Conservation (phyloP, 345 rosid genomes). For the Stellera chamaejasme region DNA sequence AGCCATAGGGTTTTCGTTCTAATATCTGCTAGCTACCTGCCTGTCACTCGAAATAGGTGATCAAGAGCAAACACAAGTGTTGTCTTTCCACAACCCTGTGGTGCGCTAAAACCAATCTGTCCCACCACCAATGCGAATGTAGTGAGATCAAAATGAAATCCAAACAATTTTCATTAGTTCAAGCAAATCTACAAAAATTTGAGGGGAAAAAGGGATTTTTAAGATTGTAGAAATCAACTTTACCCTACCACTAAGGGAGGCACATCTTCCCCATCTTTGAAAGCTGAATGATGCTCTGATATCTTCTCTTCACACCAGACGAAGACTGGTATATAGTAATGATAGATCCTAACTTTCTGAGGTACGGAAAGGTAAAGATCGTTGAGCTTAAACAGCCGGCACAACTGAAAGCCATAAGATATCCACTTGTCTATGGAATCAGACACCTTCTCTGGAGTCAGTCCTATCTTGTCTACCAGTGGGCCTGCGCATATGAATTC, state of each 20-base stretch:
- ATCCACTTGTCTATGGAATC: slow-evolving; percentile 81
- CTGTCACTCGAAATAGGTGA: slow-evolving; percentile 64
- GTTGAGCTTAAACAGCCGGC: slow-evolving; percentile 62
- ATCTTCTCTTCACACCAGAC: slow-evolving; percentile 91
- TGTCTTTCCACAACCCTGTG: slow-evolving; percentile 99
- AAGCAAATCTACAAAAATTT: not conserved
- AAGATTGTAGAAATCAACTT: not conserved
- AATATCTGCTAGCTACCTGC: slow-evolving; percentile 42
- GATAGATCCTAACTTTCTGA: slow-evolving; percentile 75
- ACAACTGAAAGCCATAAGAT: slow-evolving; percentile 49
- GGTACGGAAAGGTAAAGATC: slow-evolving; percentile 59
- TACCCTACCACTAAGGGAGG: slow-evolving; percentile 84
- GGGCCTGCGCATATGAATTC: slow-evolving; percentile 87
- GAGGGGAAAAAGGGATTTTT: not conserved
- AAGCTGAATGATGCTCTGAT: slow-evolving; percentile 52
- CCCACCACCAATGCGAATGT: slow-evolving; percentile 5
- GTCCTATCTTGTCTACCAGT: slow-evolving; percentile 50
- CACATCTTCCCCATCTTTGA: slow-evolving; percentile 56
- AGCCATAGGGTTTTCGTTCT: slow-evolving; percentile 2
- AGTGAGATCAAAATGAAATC: slow-evolving; percentile 6
- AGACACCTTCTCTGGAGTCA: slow-evolving; percentile 50
- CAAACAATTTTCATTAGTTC: not conserved
- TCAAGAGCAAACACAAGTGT: slow-evolving; percentile 95
- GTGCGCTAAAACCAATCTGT: slow-evolving; percentile 97
- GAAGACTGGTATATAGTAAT: slow-evolving; percentile 90